phyloP scores from a whole-genome alignment of 2,329 filamentous ascomycete genomes.

The Diaporthe australafricana region DNA sequence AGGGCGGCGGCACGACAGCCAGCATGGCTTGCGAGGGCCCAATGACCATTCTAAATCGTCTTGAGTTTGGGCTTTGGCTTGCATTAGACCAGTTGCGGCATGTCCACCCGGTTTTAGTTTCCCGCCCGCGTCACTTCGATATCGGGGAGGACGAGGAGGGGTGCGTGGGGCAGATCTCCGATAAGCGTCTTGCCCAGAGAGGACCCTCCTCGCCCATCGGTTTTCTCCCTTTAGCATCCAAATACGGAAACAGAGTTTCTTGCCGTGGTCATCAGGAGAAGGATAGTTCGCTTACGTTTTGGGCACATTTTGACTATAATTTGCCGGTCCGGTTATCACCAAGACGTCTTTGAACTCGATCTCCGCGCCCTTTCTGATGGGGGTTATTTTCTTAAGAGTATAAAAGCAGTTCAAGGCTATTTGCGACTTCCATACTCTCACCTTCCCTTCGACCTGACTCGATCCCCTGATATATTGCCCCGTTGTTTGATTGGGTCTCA shows the following conservation, averaged over 20 bases:
- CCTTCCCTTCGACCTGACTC: no score
- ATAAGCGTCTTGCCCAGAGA: conserved; percentile 5
- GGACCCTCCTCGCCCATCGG: neutral
- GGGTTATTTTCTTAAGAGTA: neutral
- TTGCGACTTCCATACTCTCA: no score
- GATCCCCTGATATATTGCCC: neutral
- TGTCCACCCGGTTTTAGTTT: conserved; percentile 21
- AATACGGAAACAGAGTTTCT: conserved; percentile 3
- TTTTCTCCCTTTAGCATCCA: conserved; percentile 23
- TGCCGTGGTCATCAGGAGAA: neutral
- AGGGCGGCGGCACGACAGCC: neutral
- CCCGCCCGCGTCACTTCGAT: neutral
- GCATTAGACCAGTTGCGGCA: conserved; percentile 27
- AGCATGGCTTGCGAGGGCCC: neutral
- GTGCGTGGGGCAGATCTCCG: conserved; percentile 21
- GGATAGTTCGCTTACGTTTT: neutral
- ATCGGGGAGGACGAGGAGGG: neutral
- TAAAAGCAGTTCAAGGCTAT: neutral
- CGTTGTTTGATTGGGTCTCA: neutral
- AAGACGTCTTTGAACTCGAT: neutral
- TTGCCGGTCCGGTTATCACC: neutral
- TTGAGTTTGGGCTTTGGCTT: neutral
- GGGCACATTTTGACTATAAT: neutral
- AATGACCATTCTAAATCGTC: neutral
- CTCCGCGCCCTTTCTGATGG: neutral